Conservation (phyloP, 176 grass and related monocot genomes). For the Chloris gayana region DNA sequence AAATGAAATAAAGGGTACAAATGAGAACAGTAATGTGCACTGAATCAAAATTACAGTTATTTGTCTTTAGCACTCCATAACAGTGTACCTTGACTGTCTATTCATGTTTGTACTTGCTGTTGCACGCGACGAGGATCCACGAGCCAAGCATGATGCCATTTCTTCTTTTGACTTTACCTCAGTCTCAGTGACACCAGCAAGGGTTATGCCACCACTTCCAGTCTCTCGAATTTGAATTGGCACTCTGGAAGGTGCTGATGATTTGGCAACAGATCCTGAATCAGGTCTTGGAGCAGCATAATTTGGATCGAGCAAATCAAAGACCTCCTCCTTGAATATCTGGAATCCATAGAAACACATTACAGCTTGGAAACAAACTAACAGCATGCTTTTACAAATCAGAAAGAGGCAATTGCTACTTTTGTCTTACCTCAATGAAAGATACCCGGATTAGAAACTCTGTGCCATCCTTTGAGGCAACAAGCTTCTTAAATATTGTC, state of each 20-base stretch:
- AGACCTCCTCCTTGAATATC: background rate
- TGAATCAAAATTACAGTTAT: background rate
- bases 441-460: constrained; percentile 92
- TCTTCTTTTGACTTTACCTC: constrained; percentile 95
- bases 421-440: constrained; percentile 85
- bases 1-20: background rate
- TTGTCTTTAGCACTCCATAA: background rate
- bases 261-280: constrained; percentile 46
- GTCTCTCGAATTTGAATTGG: constrained; percentile 98
- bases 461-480: constrained; percentile 49
- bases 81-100: constrained; percentile 51
- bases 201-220: constrained; percentile 73
- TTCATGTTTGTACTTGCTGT: constrained; percentile 85
- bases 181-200: constrained; percentile 87
- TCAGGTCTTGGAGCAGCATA: background rate
- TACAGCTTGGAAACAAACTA: background rate
- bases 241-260: constrained; percentile 56
- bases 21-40: background rate
- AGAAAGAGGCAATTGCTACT: background rate
- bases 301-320: background rate
- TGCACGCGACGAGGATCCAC: constrained; percentile 77
- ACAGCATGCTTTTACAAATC: background rate
- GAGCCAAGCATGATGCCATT: constrained; percentile 73
- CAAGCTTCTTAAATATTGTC: constrained; percentile 81
- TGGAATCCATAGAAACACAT: background rate